Conservation (phyloP, 148 eudicot species). For the Chenopodium suecicum region DNA sequence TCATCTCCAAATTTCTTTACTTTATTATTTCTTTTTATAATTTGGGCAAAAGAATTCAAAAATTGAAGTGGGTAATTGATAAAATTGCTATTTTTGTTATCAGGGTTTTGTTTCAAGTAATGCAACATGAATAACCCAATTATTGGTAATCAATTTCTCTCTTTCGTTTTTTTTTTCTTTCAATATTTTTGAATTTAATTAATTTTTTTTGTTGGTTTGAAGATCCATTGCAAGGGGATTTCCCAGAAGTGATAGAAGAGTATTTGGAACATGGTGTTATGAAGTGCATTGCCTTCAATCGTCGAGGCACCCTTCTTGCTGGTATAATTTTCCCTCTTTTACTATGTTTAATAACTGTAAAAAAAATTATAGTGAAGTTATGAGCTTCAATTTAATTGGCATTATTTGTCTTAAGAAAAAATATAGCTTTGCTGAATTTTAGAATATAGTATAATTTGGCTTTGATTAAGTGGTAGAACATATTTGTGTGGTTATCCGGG, state of each 20-base stretch:
- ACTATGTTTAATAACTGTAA: background rate
- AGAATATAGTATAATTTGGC: background rate
- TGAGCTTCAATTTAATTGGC: background rate
- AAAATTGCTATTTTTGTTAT: background rate
- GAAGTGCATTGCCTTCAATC: constrained; percentile 95
- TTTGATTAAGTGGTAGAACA: background rate
- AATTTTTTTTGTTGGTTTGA: constrained; percentile 5
- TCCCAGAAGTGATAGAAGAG: constrained; percentile 96
- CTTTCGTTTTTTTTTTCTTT: background rate
- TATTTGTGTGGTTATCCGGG: background rate
- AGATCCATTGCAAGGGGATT: constrained; percentile 99
- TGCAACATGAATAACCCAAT: constrained; percentile 44
- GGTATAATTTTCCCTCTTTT: constrained; percentile 38
- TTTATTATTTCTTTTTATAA: too few species aligned
- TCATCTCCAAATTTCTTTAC: too few species aligned
- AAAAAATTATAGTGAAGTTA: background rate
- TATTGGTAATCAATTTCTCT: constrained; percentile 30
- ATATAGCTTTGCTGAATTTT: background rate
- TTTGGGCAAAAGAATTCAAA: too few species aligned
- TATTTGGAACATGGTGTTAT: constrained; percentile 81
- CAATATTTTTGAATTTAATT: background rate
- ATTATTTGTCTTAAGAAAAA: background rate
- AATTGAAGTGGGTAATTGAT: background rate
- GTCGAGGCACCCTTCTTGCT: constrained; percentile 95
- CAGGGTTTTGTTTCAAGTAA: constrained; percentile 10